Percentiles rank a stretch among this genome's conserved stretches.
These are phyloP conservation scores for Scheffersomyces cryptocercus DNA, from an alignment of 1,139 yeast genomes.

Conservation along the genomic window DNA sequence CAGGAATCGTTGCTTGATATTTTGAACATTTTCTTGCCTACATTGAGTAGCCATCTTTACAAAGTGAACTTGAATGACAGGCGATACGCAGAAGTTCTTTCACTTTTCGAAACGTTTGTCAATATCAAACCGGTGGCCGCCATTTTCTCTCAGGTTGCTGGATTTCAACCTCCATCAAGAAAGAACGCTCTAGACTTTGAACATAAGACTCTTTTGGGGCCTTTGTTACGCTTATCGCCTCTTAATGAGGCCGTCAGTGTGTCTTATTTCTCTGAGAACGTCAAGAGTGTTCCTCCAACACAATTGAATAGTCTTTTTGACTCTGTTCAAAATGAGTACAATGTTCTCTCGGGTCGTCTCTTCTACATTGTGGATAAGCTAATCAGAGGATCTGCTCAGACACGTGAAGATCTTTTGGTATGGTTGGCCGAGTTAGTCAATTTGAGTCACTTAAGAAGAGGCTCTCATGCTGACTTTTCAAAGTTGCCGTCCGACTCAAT, in stretches of 20 bases:
- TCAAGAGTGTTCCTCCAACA: slow-evolving; percentile 29
- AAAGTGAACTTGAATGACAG: slow-evolving; percentile 44
- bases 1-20: slow-evolving; percentile 68
- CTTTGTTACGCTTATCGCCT: slow-evolving; percentile 76
- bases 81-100: slow-evolving; percentile 51
- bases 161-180: slow-evolving; percentile 48
- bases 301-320: slow-evolving; percentile 52
- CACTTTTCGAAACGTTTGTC: slow-evolving; percentile 60
- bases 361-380: slow-evolving; percentile 72
- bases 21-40: slow-evolving; percentile 56
- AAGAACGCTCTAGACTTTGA: slow-evolving; percentile 56
- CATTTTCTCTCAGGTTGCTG: slow-evolving; percentile 55
- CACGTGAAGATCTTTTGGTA: slow-evolving; percentile 62
- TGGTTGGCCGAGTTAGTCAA: slow-evolving; percentile 76
- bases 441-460: slow-evolving; percentile 82
- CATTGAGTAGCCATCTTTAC: slow-evolving; percentile 32
- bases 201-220: slow-evolving; percentile 68
- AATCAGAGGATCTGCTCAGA: slow-evolving; percentile 68
- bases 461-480: slow-evolving; percentile 74
- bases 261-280: slow-evolving; percentile 47
- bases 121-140: slow-evolving; percentile 64
- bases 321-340: slow-evolving; percentile 61
- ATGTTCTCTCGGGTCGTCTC: slow-evolving; percentile 55
- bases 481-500: slow-evolving; percentile 78
- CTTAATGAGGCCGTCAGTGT: slow-evolving; percentile 47